Conservation (phyloP, 768 basidiomycete genomes). For the Leccinum uliginosum region DNA sequence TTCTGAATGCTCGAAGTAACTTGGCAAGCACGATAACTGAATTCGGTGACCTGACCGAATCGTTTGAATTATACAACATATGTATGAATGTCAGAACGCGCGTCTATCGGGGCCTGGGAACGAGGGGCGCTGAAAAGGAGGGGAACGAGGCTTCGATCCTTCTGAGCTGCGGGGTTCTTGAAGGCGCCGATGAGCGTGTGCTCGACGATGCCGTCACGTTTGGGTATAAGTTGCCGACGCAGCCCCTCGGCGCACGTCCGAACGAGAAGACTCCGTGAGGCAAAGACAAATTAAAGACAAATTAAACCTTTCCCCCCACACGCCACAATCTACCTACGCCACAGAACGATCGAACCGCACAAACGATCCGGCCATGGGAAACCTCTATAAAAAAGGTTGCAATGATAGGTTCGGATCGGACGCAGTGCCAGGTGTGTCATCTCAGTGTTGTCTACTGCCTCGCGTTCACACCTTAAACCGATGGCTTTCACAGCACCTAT, state of each 20-base stretch:
- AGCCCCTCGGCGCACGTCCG: conserved; percentile 73
- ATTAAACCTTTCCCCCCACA: too few species aligned
- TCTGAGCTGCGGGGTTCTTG: conserved; percentile 79
- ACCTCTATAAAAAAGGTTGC: neutral
- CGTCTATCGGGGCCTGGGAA: neutral
- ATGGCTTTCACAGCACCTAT: neutral
- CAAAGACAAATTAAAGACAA: too few species aligned
- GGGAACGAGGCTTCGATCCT: conserved; percentile 59
- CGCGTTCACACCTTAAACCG: neutral
- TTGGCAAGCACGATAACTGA: too few species aligned
- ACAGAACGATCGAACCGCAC: too few species aligned
- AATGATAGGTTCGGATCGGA: neutral
- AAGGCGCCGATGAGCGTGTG: conserved; percentile 92
- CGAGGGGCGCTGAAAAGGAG: neutral
- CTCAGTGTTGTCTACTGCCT: neutral
- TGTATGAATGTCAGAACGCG: neutral
- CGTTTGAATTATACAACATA: too few species aligned
- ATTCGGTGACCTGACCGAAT: too few species aligned
- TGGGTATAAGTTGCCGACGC: conserved; percentile 89
- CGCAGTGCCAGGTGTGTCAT: neutral
- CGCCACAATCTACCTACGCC: too few species aligned
- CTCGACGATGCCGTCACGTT: conserved; percentile 75
- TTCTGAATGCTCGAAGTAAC: too few species aligned
- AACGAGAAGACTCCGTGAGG: conserved; percentile 37
- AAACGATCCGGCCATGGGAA: too few species aligned